Evolutionary conservation across 2,329 filamentous ascomycete genomes (phyloP), one percentile per base, ranked within the genome.

Genomic region (Epichloe gansuensis): DNA sequence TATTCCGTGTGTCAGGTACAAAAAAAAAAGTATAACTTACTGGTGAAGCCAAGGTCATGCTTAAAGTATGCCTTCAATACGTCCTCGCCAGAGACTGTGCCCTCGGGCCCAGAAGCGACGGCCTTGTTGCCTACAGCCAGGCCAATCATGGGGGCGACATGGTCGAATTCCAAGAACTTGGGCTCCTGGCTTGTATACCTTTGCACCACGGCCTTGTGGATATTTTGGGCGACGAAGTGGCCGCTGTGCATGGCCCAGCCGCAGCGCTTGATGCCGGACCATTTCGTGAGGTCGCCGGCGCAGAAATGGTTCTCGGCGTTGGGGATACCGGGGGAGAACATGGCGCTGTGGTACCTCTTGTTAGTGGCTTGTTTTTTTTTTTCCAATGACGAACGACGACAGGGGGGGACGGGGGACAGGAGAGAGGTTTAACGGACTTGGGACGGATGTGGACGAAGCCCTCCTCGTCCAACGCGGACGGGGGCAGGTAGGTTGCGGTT

Each of bases 211-310:
- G 73, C 68, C 66, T 84, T 77, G 67, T 86, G 77, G 51, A 85
- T 76, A 62, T 90, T 90, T 50, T 75, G 67, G 6, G 80, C 85
- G 3, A 78, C 77, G 55, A 76, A 73, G 60, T 82, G 78, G 39
- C 85, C 87, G 72, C 83, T 81, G 61, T 85, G 78, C 76, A 90
- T 87, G 36, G 87, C 87, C 15, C 74, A 78, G 25, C 87, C 86
- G 59, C 83, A 87, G 44, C 87, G 82, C 71, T 89, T 90, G 69
- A 91, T 89, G 43, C 85, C 86, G 0, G 82, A 77, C 86, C 87
- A 90, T 47, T 72, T 70, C 35, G 76, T 77, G 15, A 86, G 70
- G 62, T 91, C 87, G 15, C 87, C 87, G 25, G 80, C 73, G 12
- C 81, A 85, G 60, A 84, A 85, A 64, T 90, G 86, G 31, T 68